phyloP scores from a whole-genome alignment of 2,329 filamentous ascomycete species.

The Dothistroma pini region DNA sequence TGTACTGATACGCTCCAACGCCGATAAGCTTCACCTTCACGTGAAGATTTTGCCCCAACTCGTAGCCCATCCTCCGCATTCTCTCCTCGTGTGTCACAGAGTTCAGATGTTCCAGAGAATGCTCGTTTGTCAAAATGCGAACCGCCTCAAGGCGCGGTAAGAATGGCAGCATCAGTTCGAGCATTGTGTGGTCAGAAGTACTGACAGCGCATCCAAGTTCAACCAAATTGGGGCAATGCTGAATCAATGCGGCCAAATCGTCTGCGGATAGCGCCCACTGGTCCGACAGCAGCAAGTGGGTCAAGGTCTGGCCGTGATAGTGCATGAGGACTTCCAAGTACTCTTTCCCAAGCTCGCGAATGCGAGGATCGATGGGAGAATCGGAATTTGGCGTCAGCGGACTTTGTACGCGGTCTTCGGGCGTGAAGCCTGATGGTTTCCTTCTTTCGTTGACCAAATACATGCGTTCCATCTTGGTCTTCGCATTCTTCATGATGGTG shows the following conservation, averaged over 20 bases:
- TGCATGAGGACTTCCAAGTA: slow-evolving; percentile 52
- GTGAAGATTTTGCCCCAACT: slow-evolving; percentile 16
- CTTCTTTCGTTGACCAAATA: slow-evolving; percentile 44
- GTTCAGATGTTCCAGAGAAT: slow-evolving; percentile 17
- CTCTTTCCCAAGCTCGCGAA: slow-evolving; percentile 39
- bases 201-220: slow-evolving; percentile 54
- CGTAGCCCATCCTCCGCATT: slow-evolving; percentile 31
- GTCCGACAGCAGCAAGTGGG: slow-evolving; percentile 55
- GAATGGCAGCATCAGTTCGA: slow-evolving; percentile 34
- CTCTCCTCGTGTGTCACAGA: slow-evolving; percentile 26
- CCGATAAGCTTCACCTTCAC: slow-evolving; percentile 39
- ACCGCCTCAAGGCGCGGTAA: slow-evolving; percentile 41
- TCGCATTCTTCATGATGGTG: slow-evolving; percentile 35
- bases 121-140: slow-evolving; percentile 37
- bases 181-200: slow-evolving; percentile 53
- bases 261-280: slow-evolving; percentile 51
- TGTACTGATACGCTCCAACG: slow-evolving; percentile 39
- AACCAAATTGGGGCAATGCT: slow-evolving; percentile 55
- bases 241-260: slow-evolving; percentile 50
- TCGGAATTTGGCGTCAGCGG: slow-evolving; percentile 11
- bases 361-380: slow-evolving; percentile 14
- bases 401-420: slow-evolving; percentile 4
- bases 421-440: slow-evolving; percentile 21
- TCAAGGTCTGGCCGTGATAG: slow-evolving; percentile 50
- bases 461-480: slow-evolving; percentile 32